A percentile compares a stretch with the other conserved stretches of the same genome.
Conservation (phyloP, 2,329 filamentous ascomycete genomes). For the Sporothrix globosa region DNA sequence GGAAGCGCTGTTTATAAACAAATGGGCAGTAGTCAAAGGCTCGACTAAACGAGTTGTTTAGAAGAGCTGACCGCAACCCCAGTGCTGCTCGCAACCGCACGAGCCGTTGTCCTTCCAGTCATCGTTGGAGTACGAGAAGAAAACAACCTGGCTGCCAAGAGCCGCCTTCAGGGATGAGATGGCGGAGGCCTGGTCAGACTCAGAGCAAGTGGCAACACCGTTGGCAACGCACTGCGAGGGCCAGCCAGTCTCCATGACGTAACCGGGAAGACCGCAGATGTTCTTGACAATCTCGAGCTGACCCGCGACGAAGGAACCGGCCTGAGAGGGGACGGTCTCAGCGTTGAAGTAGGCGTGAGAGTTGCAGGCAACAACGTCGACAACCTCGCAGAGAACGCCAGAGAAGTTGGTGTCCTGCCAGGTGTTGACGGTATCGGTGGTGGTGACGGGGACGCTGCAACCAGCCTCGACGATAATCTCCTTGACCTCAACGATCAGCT, state of each 20-base stretch:
- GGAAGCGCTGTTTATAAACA: conserved; percentile 11
- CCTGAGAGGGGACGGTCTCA: conserved; percentile 61
- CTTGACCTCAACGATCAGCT: conserved; percentile 71
- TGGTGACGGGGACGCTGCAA: conserved; percentile 77
- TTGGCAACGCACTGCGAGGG: conserved; percentile 71
- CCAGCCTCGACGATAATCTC: conserved; percentile 62
- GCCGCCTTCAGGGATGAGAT: conserved; percentile 69
- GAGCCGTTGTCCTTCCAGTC: conserved; percentile 74
- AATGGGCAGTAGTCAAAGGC: not conserved
- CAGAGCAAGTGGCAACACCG: conserved; percentile 70
- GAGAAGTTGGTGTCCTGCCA: conserved; percentile 68
- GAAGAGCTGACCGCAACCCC: conserved; percentile 65
- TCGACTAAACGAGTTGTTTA: not conserved
- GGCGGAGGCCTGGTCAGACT: conserved; percentile 68
- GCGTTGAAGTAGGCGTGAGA: conserved; percentile 94
- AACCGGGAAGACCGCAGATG: conserved; percentile 73
- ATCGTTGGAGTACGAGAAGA: conserved; percentile 83
- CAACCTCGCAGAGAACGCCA: conserved; percentile 65
- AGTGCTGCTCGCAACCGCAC: conserved; percentile 78
- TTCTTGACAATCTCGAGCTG: conserved; percentile 73
- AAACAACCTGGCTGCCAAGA: conserved; percentile 69
- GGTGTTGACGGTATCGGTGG: conserved; percentile 80
- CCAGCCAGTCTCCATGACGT: conserved; percentile 93
- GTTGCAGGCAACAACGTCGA: conserved; percentile 84
- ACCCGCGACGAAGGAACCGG: conserved; percentile 74